Conservation (phyloP, 2,329 filamentous ascomycete species). For the Aspergillus floridensis region DNA sequence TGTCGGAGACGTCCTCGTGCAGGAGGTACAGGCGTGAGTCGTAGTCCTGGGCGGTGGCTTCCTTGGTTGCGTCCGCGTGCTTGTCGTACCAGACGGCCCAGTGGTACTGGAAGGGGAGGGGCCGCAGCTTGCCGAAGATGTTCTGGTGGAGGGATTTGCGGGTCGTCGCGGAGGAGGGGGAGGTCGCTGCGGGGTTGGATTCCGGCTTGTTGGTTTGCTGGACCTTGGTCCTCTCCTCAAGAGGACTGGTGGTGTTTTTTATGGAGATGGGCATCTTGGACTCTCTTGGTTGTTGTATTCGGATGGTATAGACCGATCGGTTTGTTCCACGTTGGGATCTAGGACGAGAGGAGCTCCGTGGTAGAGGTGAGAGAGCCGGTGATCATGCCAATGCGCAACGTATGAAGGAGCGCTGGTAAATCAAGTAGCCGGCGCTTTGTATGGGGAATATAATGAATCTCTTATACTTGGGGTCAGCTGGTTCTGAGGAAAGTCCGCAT, state of each 20-base stretch:
- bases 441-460: not conserved
- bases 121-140: slow-evolving; percentile 46
- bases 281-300: not conserved
- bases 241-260: not conserved
- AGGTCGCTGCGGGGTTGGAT: slow-evolving; percentile 11
- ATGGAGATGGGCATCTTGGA: not conserved
- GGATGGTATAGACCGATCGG: not conserved
- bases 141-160: slow-evolving; percentile 43
- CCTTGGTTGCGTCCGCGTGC: slow-evolving; percentile 23
- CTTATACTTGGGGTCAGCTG: not conserved
- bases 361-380: not conserved
- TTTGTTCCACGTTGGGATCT: not conserved
- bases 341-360: not conserved
- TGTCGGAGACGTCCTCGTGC: slow-evolving; percentile 42
- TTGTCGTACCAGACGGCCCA: slow-evolving; percentile 51
- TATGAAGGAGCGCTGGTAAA: not conserved
- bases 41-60: slow-evolving; percentile 20
- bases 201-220: not conserved
- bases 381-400: not conserved
- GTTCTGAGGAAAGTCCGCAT: not conserved
- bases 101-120: slow-evolving; percentile 47
- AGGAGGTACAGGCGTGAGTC: slow-evolving; percentile 37
- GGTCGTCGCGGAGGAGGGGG: slow-evolving; percentile 15
- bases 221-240: not conserved
- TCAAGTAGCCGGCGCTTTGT: not conserved